A percentile compares a stretch with the other conserved stretches of the same genome.
Evolutionary conservation across 228 moss, liverwort and hornwort genomes (phyloP).

Genomic region (Sphagnum fallax): DNA sequence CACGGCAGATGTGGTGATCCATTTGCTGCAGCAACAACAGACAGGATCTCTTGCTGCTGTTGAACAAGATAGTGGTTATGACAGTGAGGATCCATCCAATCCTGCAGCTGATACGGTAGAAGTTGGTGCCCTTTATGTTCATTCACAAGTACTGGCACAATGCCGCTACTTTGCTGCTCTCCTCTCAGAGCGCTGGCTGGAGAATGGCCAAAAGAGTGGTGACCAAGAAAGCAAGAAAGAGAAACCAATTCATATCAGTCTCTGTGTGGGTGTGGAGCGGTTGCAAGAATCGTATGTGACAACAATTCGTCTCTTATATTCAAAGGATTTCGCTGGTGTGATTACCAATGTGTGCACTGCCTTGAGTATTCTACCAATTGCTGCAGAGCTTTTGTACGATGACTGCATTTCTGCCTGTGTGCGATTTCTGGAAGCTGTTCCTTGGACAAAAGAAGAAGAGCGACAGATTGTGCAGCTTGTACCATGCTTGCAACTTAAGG

Average conservation of each 20-base stretch:
- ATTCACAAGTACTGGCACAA: constrained; percentile 53
- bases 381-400: constrained; percentile 76
- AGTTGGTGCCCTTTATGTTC: constrained; percentile 30
- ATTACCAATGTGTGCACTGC: constrained; percentile 51
- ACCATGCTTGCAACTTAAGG: constrained; percentile 66
- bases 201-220: background rate
- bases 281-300: constrained; percentile 35
- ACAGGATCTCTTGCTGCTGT: background rate
- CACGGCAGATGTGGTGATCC: constrained; percentile 68
- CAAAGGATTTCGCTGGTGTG: constrained; percentile 50
- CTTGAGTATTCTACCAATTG: constrained; percentile 66
- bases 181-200: constrained; percentile 71
- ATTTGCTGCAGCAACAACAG: constrained; percentile 37
- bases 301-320: constrained; percentile 71
- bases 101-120: constrained; percentile 8
- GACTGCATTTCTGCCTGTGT: constrained; percentile 69
- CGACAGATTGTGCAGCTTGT: constrained; percentile 59
- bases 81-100: constrained; percentile 8
- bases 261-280: constrained; percentile 35
- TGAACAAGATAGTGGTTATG: constrained; percentile 4
- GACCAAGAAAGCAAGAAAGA: constrained; percentile 5
- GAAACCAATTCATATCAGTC: constrained; percentile 38
- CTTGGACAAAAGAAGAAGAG: constrained; percentile 79
- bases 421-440: constrained; percentile 70
- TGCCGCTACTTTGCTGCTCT: constrained; percentile 84